Evolutionary conservation across 2,329 filamentous ascomycete species (phyloP).

Genomic region (Colletotrichum sp.): DNA sequence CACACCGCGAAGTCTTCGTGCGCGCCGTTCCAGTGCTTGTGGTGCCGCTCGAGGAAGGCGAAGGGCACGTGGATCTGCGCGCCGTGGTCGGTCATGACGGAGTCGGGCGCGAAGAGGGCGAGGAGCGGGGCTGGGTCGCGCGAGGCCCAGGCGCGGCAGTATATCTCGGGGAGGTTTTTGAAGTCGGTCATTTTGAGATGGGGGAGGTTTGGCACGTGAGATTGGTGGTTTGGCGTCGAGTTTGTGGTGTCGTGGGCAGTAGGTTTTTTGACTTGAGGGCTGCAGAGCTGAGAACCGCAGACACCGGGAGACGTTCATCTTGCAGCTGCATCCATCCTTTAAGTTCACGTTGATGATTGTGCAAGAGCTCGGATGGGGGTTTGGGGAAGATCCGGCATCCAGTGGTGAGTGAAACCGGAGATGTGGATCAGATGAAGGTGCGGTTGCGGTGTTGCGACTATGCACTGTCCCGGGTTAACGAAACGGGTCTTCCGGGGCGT

Average conservation of each 20-base stretch:
- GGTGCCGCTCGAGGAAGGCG: slow-evolving; percentile 6
- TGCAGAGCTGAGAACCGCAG: not conserved
- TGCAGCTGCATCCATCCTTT: not conserved
- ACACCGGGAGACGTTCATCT: not conserved
- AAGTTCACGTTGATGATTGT: not conserved
- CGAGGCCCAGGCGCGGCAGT: not conserved
- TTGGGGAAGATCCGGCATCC: slow-evolving; percentile 8
- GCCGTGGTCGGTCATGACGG: slow-evolving; percentile 13
- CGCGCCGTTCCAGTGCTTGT: slow-evolving; percentile 16
- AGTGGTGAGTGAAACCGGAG: slow-evolving; percentile 1
- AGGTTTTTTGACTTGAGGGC: not conserved
- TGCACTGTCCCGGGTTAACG: not conserved
- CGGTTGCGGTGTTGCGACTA: not conserved
- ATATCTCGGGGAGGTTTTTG: not conserved
- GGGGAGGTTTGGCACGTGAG: not conserved
- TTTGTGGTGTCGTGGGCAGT: not conserved
- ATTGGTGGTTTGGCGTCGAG: not conserved
- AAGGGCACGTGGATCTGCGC: slow-evolving; percentile 5
- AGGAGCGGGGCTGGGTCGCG: not conserved
- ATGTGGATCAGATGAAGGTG: not conserved
- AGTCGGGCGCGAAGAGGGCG: not conserved
- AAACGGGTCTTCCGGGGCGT: not conserved
- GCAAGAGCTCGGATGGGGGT: not conserved
- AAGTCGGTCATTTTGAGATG: not conserved
- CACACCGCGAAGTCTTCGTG: slow-evolving; percentile 5